Evolutionary conservation across 495 filamentous ascomycete genomes (phyloP).

Genomic region (Delitschia confertaspora): DNA sequence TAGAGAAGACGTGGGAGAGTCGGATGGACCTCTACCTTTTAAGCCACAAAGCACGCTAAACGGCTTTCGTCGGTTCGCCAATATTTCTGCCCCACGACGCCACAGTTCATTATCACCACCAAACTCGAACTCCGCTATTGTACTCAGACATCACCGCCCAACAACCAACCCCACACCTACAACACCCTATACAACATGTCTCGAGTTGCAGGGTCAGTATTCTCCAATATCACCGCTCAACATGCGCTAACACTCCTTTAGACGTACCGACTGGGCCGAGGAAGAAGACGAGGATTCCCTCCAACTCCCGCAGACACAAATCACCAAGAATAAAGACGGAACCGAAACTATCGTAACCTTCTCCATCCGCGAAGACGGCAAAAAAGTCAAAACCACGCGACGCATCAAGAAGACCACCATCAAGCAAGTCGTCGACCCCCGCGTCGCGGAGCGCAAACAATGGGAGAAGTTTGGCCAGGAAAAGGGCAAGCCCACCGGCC

Average conservation of each 20-base stretch:
- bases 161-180: background rate
- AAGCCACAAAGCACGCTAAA: too few relatives aligned
- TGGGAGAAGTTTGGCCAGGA: constrained; percentile 93
- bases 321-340: constrained; percentile 92
- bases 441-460: constrained; percentile 81
- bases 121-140: too few relatives aligned
- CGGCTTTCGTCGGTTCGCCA: too few relatives aligned
- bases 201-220: constrained; percentile 21
- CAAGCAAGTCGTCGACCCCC: constrained; percentile 88
- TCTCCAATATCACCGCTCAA: background rate
- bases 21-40: too few relatives aligned
- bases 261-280: constrained; percentile 87
- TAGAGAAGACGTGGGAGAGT: too few relatives aligned
- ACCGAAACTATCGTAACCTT: constrained; percentile 91
- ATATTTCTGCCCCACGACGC: too few relatives aligned
- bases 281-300: constrained; percentile 81
- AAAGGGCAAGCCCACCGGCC: constrained; percentile 57
- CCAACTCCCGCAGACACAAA: constrained; percentile 73
- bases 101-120: too few relatives aligned
- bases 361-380: constrained; percentile 82
- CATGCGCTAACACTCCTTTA: constrained; percentile 25
- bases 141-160: too few relatives aligned
- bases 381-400: constrained; percentile 92
- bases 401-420: constrained; percentile 83
- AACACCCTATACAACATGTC: constrained; percentile 15